Evolutionary conservation across 148 eudicot species (phyloP), one percentile per base, ranked within the genome.

Genomic region (Drosera capensis): DNA sequence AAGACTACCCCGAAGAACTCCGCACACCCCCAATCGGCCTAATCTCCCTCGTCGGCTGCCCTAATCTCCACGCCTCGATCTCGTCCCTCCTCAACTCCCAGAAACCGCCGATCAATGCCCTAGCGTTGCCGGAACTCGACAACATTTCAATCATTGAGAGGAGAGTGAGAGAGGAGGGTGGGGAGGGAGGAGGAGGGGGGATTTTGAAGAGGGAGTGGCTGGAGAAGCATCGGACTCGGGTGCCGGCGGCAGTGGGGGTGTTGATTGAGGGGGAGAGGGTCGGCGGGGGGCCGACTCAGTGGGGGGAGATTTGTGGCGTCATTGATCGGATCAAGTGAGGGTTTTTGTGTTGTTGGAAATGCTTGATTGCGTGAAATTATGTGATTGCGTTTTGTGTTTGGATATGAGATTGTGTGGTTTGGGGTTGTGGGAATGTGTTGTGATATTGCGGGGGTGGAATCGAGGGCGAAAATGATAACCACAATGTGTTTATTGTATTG

Each of bases 21-120:
- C 69, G 99, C 17, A 78, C 93, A 15, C 99, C 99, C 39, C 99
- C 99, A 19, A 85, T 90, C n/a, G 77, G 85, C 0, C 29, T 90
- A 15, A 73, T 64, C 16, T 62, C 87, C 0, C 53, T 72, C 2
- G 78, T 90, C 14, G 95, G 95, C 0, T 76, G 73, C 42, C 56
- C 84, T 14, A 87, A 90, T 46, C 68, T 80, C 6, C 99, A 90
- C 69, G 34, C 74, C 6, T 43, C 60, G 11, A 80, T 90, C 50
- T 78, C 93, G 28, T 48, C 74, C 1, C 76, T 75, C 57, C 85
- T 90, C 17, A 84, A 90, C 71, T 68, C 87, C 11, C 74, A 68
- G 29, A 74, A 80, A 34, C 99, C 99, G 0, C 99, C 99, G 3
- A 71, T 90, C 24, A 80, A 90, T 49, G 67, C 95, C n/a, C 68